Conservation (phyloP, 352 stramenopile genomes). For the Aphanomyces stellatus region DNA sequence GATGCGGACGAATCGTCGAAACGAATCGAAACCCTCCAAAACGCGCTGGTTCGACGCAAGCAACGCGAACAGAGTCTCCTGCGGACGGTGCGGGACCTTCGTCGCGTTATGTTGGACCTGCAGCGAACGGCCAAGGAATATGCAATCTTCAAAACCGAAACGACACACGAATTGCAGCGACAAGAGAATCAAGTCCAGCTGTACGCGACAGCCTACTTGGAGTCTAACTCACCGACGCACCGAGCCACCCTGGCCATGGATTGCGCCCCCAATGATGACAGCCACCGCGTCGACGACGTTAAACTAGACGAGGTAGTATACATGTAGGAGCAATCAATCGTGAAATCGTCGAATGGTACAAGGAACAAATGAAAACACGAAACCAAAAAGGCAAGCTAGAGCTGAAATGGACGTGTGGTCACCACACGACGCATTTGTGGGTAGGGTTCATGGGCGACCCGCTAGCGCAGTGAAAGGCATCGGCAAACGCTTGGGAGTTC, state of each 20-base stretch:
- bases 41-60: background rate
- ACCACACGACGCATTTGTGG: slow-evolving; percentile 73
- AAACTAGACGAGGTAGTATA: too few species aligned
- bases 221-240: too few species aligned
- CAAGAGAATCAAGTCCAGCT: too few species aligned
- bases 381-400: too few species aligned
- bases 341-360: too few species aligned
- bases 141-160: background rate
- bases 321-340: too few species aligned
- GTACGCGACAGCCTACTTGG: too few species aligned
- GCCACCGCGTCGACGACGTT: too few species aligned
- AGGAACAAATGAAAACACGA: too few species aligned
- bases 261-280: too few species aligned
- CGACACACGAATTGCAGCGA: background rate
- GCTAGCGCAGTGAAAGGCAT: slow-evolving; percentile 45
- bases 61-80: background rate
- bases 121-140: background rate
- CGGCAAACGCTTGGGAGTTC: slow-evolving; percentile 53
- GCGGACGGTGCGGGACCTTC: background rate
- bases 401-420: too few species aligned
- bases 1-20: background rate
- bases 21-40: background rate
- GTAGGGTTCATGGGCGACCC: slow-evolving; percentile 56
- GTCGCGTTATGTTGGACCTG: background rate
- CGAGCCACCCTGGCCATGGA: too few species aligned